Evolutionary conservation across 495 filamentous ascomycete species (phyloP).

Genomic region (Xylaria nigripes): DNA sequence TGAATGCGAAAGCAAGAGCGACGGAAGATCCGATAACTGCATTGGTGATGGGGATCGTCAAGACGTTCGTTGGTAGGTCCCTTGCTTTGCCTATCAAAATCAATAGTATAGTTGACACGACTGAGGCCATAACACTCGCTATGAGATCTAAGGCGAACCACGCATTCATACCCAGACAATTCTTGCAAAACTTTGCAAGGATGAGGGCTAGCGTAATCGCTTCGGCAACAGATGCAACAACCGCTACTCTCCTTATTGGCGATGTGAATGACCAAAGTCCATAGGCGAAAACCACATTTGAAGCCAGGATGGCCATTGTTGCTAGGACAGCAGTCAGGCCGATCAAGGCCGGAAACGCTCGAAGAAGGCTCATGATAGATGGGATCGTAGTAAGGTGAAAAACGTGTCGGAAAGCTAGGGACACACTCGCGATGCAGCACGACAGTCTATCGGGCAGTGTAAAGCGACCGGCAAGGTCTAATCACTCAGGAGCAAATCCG

Average conservation of each 20-base stretch:
- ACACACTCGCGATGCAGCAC: neutral
- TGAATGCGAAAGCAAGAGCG: conserved; percentile 34
- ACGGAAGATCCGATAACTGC: conserved; percentile 34
- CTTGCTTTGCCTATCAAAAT: conserved; percentile 28
- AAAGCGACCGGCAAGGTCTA: neutral
- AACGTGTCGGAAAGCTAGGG: neutral
- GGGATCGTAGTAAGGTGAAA: neutral
- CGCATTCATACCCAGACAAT: conserved; percentile 19
- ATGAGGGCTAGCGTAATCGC: conserved; percentile 26
- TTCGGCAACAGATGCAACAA: conserved; percentile 31
- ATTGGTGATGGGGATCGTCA: conserved; percentile 21
- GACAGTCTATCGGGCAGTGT: neutral
- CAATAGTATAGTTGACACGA: conserved; percentile 31
- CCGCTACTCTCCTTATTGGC: conserved; percentile 26
- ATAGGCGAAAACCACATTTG: conserved; percentile 34
- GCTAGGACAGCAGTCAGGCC: conserved; percentile 32
- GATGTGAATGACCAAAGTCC: conserved; percentile 25
- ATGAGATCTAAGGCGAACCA: conserved; percentile 31
- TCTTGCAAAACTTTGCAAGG: conserved; percentile 16
- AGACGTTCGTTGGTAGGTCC: conserved; percentile 22
- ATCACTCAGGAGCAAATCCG: neutral
- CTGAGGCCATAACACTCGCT: conserved; percentile 31
- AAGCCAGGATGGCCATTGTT: conserved; percentile 31
- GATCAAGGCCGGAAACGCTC: conserved; percentile 27
- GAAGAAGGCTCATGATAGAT: conserved; percentile 29